Evolutionary conservation across 371 early-diverging fungal genomes (phyloP), one percentile per base, ranked within the genome.

Genomic region (Nematocida ironsii): DNA sequence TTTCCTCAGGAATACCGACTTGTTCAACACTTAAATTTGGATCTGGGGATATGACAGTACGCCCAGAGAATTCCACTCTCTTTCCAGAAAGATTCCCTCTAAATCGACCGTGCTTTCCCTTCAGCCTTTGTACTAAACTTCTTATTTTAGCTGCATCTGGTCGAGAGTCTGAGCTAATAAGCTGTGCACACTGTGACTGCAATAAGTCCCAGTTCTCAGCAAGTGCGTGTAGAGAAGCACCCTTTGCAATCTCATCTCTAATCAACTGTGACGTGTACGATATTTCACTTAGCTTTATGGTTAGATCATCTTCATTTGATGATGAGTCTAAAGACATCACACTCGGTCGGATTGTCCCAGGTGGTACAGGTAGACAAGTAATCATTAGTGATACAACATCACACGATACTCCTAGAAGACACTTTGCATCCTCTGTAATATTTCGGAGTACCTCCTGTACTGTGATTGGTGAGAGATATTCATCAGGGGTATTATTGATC

Each of bases 21-120:
- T 99, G 94, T 85, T 97, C 97, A 72, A 99, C 95, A 45, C 94
- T 91, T 87, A 98, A 90, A 86, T 96, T 97, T 25, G 99, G 98
- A 87, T 99, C 98, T 6, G 98, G 97, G 2, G 96, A 94, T 86
- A 99, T 99, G 72, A 99, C 99, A 0, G 99, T 98, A 86, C 99
- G 91, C 5, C 94, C 97, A 45, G 95, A 94, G 86, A 97, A 99
- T 87, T 99, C 98, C 18, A 97, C 98, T 88, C 99, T 93, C 89
- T 99, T 99, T 73, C 99, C 99, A 11, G 94, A 94, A 76, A 99
- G 89, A 84, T 98, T 99, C 52, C 97, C 96, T 86, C 99, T 91
- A 90, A 99, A 97, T 72, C 99, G 92, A 74, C 99, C 99, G 81
- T 94, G 93, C 86, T 99, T 99, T 61, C 99, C 99, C 90, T 98